Percentiles rank a stretch among this genome's conserved stretches.
Conservation (phyloP, 1,284 basidiomycete species). For the Leccinum pachyderme region DNA sequence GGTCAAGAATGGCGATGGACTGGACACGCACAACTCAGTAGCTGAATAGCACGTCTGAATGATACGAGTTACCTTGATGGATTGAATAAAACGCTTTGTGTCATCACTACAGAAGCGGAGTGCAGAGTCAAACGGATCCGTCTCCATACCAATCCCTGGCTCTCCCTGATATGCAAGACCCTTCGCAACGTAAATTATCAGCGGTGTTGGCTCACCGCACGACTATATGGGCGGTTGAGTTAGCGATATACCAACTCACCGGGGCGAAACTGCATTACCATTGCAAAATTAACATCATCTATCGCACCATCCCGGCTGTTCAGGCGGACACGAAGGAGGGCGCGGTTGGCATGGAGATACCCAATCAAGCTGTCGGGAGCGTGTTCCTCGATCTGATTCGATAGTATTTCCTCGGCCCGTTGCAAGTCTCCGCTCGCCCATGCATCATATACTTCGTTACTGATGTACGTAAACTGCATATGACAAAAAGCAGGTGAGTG, state of each 20-base stretch:
- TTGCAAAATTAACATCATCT: not conserved
- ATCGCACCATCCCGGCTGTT: not conserved
- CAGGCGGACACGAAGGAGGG: not conserved
- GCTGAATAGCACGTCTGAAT: not conserved
- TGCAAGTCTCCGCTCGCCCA: not conserved
- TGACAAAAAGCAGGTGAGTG: not conserved
- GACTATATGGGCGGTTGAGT: not conserved
- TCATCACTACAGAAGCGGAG: not conserved
- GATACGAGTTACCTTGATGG: constrained; percentile 1
- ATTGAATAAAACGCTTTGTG: not conserved
- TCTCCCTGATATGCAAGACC: not conserved
- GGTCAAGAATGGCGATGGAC: constrained; percentile 1
- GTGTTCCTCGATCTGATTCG: not conserved
- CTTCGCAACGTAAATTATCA: constrained; percentile 1
- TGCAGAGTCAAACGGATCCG: not conserved
- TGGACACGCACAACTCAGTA: not conserved
- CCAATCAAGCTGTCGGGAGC: not conserved
- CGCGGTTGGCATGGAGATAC: constrained; percentile 6
- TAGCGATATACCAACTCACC: not conserved
- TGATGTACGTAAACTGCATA: constrained; percentile 8
- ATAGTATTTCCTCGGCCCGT: not conserved
- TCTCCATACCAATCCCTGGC: not conserved
- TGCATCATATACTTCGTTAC: not conserved
- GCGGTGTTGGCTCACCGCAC: not conserved
- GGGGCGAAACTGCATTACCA: not conserved